phyloP scores from a whole-genome alignment of 352 stramenopile species.

The Globisporangium megalacanthum region DNA sequence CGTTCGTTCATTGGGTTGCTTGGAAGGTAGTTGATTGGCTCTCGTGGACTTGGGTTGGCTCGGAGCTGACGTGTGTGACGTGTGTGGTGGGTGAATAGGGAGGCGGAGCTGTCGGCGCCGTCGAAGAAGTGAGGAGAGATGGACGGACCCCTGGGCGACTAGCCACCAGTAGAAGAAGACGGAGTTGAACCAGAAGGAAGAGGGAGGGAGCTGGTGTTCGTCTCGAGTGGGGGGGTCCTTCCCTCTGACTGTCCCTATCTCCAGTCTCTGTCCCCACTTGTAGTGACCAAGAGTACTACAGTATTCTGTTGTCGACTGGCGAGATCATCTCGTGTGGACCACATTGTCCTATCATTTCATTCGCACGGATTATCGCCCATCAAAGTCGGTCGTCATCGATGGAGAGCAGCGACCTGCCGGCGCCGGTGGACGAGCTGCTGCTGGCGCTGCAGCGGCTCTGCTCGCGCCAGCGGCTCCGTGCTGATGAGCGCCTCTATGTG shows the following conservation, averaged over 20 bases:
- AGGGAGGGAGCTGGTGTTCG: background rate
- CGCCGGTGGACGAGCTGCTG: slow-evolving; percentile 28
- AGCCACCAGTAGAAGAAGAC: slow-evolving; percentile 1
- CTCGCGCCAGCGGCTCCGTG: slow-evolving; percentile 53
- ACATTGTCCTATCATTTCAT: too few species aligned
- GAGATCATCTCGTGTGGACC: too few species aligned
- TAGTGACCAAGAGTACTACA: too few species aligned
- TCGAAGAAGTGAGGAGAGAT: slow-evolving; percentile 9
- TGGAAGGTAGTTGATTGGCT: background rate
- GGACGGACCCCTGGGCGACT: too few species aligned
- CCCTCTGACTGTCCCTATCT: too few species aligned
- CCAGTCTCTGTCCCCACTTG: too few species aligned
- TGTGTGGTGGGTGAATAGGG: slow-evolving; percentile 20
- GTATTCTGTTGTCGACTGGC: too few species aligned
- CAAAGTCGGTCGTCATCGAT: background rate
- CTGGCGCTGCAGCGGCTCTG: slow-evolving; percentile 53
- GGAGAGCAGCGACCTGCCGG: background rate
- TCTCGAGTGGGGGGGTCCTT: background rate
- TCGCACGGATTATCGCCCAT: background rate
- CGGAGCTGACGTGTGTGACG: background rate
- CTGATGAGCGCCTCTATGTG: slow-evolving; percentile 59
- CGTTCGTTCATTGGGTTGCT: slow-evolving; percentile 21
- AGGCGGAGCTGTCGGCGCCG: slow-evolving; percentile 31
- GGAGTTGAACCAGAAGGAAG: background rate
- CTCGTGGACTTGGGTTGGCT: slow-evolving; percentile 5